These are phyloP conservation scores for Schizophyllum amplum DNA, from an alignment of 1,284 basidiomycete genomes.

Conservation along the genomic window DNA sequence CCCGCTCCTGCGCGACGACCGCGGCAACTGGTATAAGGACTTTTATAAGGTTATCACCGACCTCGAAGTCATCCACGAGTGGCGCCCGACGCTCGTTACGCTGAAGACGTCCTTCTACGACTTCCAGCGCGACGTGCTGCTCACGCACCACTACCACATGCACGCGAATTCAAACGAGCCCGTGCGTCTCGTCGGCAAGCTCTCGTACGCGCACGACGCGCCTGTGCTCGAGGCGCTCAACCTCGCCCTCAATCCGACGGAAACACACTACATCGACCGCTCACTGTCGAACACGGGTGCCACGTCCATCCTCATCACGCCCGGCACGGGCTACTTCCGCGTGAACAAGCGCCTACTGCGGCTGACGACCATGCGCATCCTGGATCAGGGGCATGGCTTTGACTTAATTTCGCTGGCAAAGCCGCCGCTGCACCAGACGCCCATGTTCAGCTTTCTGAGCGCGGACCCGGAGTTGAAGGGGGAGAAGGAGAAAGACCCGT, in stretches of 20 bases:
- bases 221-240: constrained; percentile 94
- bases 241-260: constrained; percentile 86
- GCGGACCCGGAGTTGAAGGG: constrained; percentile 37
- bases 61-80: constrained; percentile 81
- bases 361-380: constrained; percentile 90
- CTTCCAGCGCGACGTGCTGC: constrained; percentile 81
- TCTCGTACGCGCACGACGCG: constrained; percentile 89
- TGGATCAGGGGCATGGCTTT: constrained; percentile 88
- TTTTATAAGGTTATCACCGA: constrained; percentile 95
- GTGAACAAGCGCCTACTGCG: constrained; percentile 89
- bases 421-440: constrained; percentile 87
- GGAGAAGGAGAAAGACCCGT: constrained; percentile 31
- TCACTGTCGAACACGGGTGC: constrained; percentile 91
- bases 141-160: constrained; percentile 79
- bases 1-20: constrained; percentile 65
- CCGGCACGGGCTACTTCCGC: constrained; percentile 91
- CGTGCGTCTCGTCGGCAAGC: constrained; percentile 66
- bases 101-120: constrained; percentile 86
- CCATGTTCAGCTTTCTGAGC: constrained; percentile 78
- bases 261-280: constrained; percentile 94
- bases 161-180: constrained; percentile 40
- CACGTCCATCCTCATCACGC: constrained; percentile 82
- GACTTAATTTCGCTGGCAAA: constrained; percentile 90
- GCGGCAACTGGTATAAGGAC: constrained; percentile 86
- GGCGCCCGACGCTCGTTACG: constrained; percentile 79